These are phyloP conservation scores for Pestalotiopsis sp. DNA, from an alignment of 2,329 filamentous ascomycete genomes.

Conservation along the genomic window DNA sequence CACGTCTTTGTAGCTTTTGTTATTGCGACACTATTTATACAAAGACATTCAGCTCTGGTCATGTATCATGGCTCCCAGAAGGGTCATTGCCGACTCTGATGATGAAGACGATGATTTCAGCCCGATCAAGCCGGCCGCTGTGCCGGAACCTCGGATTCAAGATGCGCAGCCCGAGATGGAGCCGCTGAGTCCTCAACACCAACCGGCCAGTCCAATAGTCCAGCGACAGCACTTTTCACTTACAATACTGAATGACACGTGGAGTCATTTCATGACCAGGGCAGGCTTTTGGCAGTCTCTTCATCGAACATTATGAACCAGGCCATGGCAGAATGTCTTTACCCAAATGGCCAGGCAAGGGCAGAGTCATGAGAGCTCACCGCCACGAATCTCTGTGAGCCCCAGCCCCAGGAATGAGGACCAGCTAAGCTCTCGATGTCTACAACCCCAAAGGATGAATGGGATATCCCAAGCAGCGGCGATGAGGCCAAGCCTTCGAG, in stretches of 20 bases:
- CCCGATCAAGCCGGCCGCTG: slow-evolving; percentile 15
- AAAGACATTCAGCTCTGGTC: neutral
- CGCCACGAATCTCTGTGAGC: no score
- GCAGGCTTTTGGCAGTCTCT: no score
- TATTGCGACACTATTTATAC: neutral
- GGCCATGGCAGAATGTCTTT: no score
- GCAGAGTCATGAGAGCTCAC: no score
- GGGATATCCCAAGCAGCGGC: slow-evolving; percentile 35
- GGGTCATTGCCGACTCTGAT: slow-evolving; percentile 35
- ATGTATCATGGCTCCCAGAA: slow-evolving; percentile 25
- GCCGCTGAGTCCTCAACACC: slow-evolving; percentile 27
- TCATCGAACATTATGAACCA: no score
- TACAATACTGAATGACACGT: no score
- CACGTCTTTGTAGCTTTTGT: neutral
- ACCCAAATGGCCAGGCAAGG: no score
- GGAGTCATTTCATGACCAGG: no score
- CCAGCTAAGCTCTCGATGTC: no score
- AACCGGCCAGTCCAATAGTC: slow-evolving; percentile 16
- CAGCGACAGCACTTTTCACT: neutral
- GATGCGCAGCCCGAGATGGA: slow-evolving; percentile 25
- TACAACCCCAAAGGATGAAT: slow-evolving; percentile 28
- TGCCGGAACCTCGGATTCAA: slow-evolving; percentile 12
- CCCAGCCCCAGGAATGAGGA: no score
- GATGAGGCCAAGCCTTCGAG: slow-evolving; percentile 15
- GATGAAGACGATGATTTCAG: slow-evolving; percentile 29